Conservation (phyloP, 2,329 filamentous ascomycete species). For the Aspergillus sp. region DNA sequence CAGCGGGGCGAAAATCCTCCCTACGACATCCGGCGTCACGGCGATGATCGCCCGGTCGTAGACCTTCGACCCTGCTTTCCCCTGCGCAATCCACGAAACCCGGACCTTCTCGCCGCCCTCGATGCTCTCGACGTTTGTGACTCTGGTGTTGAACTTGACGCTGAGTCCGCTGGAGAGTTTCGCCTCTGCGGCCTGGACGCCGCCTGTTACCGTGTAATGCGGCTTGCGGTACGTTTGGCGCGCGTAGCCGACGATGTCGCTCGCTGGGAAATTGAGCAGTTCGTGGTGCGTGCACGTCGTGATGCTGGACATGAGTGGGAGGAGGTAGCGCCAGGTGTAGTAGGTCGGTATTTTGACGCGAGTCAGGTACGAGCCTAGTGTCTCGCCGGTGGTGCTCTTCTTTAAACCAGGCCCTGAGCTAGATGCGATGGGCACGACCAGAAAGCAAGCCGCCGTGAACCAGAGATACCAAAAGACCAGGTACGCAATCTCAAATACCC, state of each 20-base stretch:
- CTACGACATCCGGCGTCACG: slow-evolving; percentile 55
- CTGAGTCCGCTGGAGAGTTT: slow-evolving; percentile 11
- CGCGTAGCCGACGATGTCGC: slow-evolving; percentile 21
- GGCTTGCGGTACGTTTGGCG: slow-evolving; percentile 20
- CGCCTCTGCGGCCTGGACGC: slow-evolving; percentile 19
- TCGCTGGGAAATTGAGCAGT: slow-evolving; percentile 22
- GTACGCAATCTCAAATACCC: slow-evolving; percentile 8
- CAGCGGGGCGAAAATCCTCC: slow-evolving; percentile 49
- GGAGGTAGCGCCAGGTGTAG: slow-evolving; percentile 12
- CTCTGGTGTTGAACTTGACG: slow-evolving; percentile 13
- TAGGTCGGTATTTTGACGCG: slow-evolving; percentile 9
- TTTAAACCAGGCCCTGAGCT: background rate
- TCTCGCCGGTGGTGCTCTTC: background rate
- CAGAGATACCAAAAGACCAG: slow-evolving; percentile 15
- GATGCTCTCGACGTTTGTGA: slow-evolving; percentile 11
- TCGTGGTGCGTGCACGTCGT: slow-evolving; percentile 24
- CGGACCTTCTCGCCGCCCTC: background rate
- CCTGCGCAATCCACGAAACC: background rate
- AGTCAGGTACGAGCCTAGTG: slow-evolving; percentile 8
- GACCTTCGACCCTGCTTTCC: slow-evolving; percentile 11
- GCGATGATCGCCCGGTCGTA: slow-evolving; percentile 49
- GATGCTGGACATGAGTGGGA: slow-evolving; percentile 18
- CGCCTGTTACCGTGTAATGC: slow-evolving; percentile 21
- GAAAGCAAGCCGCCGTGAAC: slow-evolving; percentile 17
- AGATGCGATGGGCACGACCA: slow-evolving; percentile 2